Conservation (phyloP, 2,329 filamentous ascomycete genomes). For the Colletotrichum tamarilloi region DNA sequence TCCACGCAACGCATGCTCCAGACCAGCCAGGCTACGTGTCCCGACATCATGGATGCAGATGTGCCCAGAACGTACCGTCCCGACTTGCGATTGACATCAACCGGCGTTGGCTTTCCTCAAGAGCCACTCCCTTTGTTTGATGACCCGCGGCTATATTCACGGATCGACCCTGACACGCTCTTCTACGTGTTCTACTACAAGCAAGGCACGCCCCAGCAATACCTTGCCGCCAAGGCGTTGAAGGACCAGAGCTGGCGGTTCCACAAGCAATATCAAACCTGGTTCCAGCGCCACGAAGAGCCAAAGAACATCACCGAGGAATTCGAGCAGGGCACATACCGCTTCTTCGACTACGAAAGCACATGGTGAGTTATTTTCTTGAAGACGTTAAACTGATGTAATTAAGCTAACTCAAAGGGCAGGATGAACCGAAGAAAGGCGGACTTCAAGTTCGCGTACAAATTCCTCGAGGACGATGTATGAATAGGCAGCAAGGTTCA, state of each 20-base stretch:
- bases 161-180: constrained; percentile 94
- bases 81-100: constrained; percentile 79
- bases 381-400: constrained; percentile 33
- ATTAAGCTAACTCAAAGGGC: constrained; percentile 36
- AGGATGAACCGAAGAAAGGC: constrained; percentile 99
- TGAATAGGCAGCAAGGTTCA: constrained; percentile 44
- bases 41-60: constrained; percentile 83
- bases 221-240: constrained; percentile 92
- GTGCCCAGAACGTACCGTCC: constrained; percentile 87
- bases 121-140: constrained; percentile 93
- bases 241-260: constrained; percentile 99
- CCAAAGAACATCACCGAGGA: constrained; percentile 99
- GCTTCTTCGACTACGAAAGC: constrained; percentile 99
- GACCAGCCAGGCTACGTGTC: constrained; percentile 77
- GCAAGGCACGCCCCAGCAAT: constrained; percentile 95
- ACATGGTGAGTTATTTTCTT: constrained; percentile 79
- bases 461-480: constrained; percentile 95
- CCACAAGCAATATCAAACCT: constrained; percentile 99
- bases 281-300: constrained; percentile 98
- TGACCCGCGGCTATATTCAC: constrained; percentile 85
- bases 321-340: constrained; percentile 98
- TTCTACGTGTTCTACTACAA: constrained; percentile 99
- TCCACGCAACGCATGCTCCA: constrained; percentile 80
- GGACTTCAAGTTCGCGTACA: constrained; percentile 98
- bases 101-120: constrained; percentile 87